Percentiles rank a stretch among this genome's conserved stretches.
phyloP scores from a whole-genome alignment of 257 asterid genomes.

The Scutellaria barbata region DNA sequence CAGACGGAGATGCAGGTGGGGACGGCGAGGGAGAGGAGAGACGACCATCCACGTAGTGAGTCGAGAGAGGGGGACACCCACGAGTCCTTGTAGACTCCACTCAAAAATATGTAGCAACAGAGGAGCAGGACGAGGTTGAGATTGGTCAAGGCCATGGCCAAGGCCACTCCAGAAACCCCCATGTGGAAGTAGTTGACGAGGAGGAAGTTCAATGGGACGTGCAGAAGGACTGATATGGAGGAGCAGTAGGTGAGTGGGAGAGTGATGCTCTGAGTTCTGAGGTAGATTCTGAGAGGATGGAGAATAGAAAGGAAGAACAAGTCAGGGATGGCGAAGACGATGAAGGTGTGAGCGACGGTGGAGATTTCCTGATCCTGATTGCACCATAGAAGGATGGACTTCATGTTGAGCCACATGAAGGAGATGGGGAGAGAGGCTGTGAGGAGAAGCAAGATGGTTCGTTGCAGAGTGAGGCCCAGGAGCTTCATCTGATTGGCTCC shows the following conservation, averaged over 20 bases:
- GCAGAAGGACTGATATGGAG: conserved; percentile 58
- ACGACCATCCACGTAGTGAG: conserved; percentile 76
- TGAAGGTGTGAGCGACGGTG: conserved; percentile 71
- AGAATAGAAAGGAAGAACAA: conserved; percentile 77
- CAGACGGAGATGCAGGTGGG: conserved; percentile 92
- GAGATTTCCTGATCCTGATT: conserved; percentile 86
- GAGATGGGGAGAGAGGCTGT: conserved; percentile 78
- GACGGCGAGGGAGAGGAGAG: conserved; percentile 59
- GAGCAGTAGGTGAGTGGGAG: conserved; percentile 80
- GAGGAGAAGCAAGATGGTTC: conserved; percentile 79
- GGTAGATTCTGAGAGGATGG: conserved; percentile 75
- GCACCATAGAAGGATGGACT: conserved; percentile 65
- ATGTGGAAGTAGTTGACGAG: conserved; percentile 55
- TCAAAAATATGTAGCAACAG: conserved; percentile 53
- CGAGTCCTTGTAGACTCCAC: conserved; percentile 66
- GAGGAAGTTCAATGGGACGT: conserved; percentile 72
- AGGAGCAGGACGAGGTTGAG: conserved; percentile 67
- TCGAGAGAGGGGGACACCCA: conserved; percentile 76
- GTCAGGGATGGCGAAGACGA: conserved; percentile 81
- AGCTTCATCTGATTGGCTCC: conserved; percentile 93
- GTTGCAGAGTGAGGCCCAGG: conserved; percentile 82
- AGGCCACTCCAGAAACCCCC: conserved; percentile 80
- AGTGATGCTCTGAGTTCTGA: conserved; percentile 77
- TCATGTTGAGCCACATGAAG: conserved; percentile 87
- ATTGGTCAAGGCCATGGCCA: conserved; percentile 85